phyloP scores from a whole-genome alignment of 805 yeast species.

The Saccharomycopsis fermentans region DNA sequence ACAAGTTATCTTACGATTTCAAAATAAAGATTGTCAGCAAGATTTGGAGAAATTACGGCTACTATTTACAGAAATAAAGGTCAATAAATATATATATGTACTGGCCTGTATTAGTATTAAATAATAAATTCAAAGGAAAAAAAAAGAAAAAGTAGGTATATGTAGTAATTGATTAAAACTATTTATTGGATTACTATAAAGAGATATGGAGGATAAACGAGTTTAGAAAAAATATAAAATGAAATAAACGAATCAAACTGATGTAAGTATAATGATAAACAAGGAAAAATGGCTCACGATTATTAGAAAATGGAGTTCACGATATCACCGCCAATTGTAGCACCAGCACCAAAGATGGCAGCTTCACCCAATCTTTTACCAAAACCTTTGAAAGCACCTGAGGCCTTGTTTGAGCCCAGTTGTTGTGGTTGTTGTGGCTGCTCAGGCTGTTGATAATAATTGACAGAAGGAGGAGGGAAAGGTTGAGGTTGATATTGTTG shows the following conservation, averaged over 20 bases:
- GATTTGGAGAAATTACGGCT: slow-evolving; percentile 52
- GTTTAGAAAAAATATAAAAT: neutral
- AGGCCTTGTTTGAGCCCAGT: slow-evolving; percentile 24
- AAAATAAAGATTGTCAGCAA: slow-evolving; percentile 43
- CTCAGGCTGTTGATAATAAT: slow-evolving; percentile 33
- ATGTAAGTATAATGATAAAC: neutral
- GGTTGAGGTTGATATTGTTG: slow-evolving; percentile 27
- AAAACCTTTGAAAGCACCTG: slow-evolving; percentile 41
- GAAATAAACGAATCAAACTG: neutral
- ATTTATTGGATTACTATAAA: neutral
- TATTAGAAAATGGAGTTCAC: slow-evolving; percentile 58
- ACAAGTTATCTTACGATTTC: slow-evolving; percentile 27
- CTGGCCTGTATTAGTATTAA: neutral
- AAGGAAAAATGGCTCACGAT: no score
- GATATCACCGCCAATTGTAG: slow-evolving; percentile 77
- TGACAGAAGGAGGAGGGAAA: slow-evolving; percentile 42
- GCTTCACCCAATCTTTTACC: slow-evolving; percentile 83
- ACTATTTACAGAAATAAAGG: slow-evolving; percentile 19
- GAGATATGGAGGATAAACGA: neutral
- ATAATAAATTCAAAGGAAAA: neutral
- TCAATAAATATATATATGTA: no score
- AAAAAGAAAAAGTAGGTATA: no score
- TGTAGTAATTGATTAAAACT: neutral
- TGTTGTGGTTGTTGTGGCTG: slow-evolving; percentile 23
- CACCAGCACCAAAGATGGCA: slow-evolving; percentile 95